phyloP scores from a whole-genome alignment of 805 yeast species.

The Wickerhamiella shivajii region DNA sequence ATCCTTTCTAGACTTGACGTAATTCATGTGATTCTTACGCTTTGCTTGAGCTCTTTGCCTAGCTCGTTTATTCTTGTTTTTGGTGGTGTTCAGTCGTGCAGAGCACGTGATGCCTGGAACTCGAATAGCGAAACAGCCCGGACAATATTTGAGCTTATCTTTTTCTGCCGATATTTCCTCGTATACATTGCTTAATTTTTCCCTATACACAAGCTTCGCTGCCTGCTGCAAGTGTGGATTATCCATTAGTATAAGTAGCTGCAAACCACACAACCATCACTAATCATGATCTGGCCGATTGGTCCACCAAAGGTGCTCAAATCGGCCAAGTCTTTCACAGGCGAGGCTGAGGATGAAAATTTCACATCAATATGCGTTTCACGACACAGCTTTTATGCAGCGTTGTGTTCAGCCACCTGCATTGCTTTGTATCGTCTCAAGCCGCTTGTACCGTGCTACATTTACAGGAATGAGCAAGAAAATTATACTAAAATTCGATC shows the following conservation, averaged over 20 bases:
- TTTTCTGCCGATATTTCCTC: neutral
- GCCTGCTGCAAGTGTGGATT: slow-evolving; percentile 1
- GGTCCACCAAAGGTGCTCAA: slow-evolving; percentile 12
- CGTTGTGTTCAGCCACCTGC: slow-evolving; percentile 11
- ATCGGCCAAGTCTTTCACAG: neutral
- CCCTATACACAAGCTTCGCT: slow-evolving; percentile 1
- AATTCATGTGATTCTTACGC: slow-evolving; percentile 2
- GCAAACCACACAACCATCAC: neutral
- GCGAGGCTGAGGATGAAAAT: slow-evolving; percentile 10
- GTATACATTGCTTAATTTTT: neutral
- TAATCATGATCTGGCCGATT: slow-evolving; percentile 20
- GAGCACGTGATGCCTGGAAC: slow-evolving; percentile 8
- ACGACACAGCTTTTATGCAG: slow-evolving; percentile 15
- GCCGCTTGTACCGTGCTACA: slow-evolving; percentile 17
- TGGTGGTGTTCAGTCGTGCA: neutral
- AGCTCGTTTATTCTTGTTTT: slow-evolving; percentile 3
- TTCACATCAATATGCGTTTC: slow-evolving; percentile 14
- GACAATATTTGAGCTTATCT: neutral
- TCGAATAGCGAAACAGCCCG: slow-evolving; percentile 4
- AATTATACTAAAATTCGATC: neutral
- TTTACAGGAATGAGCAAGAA: slow-evolving; percentile 6
- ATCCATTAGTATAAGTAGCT: neutral
- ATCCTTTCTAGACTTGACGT: too few relatives aligned
- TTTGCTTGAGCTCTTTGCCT: neutral
- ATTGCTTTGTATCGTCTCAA: slow-evolving; percentile 16